Conservation (phyloP, 495 filamentous ascomycete genomes). For the Aspergillus avenaceus region DNA sequence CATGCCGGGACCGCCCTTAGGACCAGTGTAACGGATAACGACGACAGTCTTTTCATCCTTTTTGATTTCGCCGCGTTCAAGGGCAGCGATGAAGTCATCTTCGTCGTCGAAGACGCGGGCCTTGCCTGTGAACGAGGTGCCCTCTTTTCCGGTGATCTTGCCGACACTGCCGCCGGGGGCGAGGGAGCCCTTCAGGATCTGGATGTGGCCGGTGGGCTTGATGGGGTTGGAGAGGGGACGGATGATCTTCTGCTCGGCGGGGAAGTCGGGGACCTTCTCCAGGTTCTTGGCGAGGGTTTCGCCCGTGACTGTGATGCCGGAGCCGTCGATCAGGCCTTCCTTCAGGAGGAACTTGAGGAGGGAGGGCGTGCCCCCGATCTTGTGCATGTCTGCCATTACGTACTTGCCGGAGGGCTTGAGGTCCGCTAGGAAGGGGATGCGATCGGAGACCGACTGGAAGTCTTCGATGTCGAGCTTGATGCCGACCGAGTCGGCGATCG, state of each 20-base stretch:
- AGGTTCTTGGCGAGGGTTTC: slow-evolving; percentile 92
- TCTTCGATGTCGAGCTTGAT: slow-evolving; percentile 94
- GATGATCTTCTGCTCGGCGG: slow-evolving; percentile 83
- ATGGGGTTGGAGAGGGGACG: slow-evolving; percentile 87
- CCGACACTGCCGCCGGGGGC: slow-evolving; percentile 90
- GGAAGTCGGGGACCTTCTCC: slow-evolving; percentile 71
- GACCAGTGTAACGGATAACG: slow-evolving; percentile 94
- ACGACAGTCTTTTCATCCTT: slow-evolving; percentile 98
- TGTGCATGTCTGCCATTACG: slow-evolving; percentile 87
- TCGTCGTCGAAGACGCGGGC: slow-evolving; percentile 86
- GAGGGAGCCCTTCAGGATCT: slow-evolving; percentile 88
- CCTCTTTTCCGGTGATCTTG: slow-evolving; percentile 99
- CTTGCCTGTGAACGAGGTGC: slow-evolving; percentile 78
- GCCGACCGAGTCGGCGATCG: slow-evolving; percentile 91
- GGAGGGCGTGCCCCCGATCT: slow-evolving; percentile 86
- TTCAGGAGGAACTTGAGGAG: slow-evolving; percentile 88
- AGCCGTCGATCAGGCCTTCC: slow-evolving; percentile 84
- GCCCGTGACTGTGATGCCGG: slow-evolving; percentile 88
- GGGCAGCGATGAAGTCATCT: slow-evolving; percentile 71
- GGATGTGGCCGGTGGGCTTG: slow-evolving; percentile 92
- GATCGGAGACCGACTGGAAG: slow-evolving; percentile 92
- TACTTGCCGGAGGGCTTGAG: slow-evolving; percentile 97
- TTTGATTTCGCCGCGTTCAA: slow-evolving; percentile 79
- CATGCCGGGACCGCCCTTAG: slow-evolving; percentile 95
- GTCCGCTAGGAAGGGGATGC: slow-evolving; percentile 89